A percentile compares a stretch with the other conserved stretches of the same genome.
These are phyloP conservation scores for Rhododendron henanense DNA, from an alignment of 148 eudicot species.

Conservation along the genomic window DNA sequence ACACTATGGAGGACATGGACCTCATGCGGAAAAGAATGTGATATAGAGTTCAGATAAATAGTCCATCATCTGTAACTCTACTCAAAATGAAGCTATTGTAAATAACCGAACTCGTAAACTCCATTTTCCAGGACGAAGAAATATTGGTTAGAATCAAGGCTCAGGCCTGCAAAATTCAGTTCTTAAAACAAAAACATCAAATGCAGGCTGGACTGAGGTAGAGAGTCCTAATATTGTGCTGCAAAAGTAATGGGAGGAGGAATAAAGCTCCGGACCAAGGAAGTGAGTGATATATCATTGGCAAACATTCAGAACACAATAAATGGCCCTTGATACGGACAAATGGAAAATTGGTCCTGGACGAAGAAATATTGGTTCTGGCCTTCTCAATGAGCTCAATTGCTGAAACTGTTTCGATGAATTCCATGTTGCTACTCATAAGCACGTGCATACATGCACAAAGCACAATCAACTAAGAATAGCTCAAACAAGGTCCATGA, in stretches of 20 bases:
- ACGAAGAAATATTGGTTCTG: neutral
- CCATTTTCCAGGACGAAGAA: neutral
- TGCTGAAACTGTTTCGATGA: neutral
- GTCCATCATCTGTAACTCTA: neutral
- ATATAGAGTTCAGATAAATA: neutral
- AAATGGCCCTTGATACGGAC: neutral
- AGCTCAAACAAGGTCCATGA: neutral
- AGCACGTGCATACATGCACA: neutral
- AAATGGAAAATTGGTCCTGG: neutral
- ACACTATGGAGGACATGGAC: neutral
- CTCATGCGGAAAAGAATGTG: neutral
- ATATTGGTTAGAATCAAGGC: too few relatives aligned
- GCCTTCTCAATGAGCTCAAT: conserved; percentile 2
- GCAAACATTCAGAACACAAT: neutral
- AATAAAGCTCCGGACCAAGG: neutral
- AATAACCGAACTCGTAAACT: neutral
- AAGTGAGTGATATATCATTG: neutral
- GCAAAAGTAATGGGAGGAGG: neutral
- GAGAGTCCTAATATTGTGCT: neutral
- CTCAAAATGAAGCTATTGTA: neutral
- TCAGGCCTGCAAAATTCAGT: neutral
- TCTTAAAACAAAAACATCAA: too few relatives aligned
- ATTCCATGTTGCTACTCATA: neutral
- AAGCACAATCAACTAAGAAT: neutral
- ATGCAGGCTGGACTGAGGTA: too few relatives aligned